Percentiles rank a stretch among this genome's conserved stretches.
phyloP scores from a whole-genome alignment of 2,329 filamentous ascomycete genomes.

The Dryadomyces quercus-mongolicae region DNA sequence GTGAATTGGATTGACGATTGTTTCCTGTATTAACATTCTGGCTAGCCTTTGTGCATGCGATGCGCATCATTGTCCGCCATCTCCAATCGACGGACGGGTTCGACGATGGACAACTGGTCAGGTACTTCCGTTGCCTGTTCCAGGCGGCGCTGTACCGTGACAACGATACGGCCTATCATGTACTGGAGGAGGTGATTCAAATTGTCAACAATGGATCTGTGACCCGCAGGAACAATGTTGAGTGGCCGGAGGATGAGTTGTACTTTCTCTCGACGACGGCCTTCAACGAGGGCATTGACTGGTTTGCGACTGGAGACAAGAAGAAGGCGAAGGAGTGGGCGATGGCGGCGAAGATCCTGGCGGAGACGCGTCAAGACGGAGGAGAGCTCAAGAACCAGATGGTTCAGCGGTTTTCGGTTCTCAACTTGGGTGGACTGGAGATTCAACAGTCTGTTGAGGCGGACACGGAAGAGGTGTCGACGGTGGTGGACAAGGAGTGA shows the following conservation, averaged over 20 bases:
- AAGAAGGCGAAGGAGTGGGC: conserved; percentile 48
- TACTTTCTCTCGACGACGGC: conserved; percentile 62
- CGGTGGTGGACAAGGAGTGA: no score
- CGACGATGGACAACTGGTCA: conserved; percentile 49
- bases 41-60: conserved; percentile 35
- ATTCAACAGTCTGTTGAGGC: conserved; percentile 6
- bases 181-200: conserved; percentile 47
- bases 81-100: conserved; percentile 47
- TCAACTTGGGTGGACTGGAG: conserved; percentile 19
- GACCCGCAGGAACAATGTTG: conserved; percentile 18
- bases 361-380: conserved; percentile 43
- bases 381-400: conserved; percentile 32
- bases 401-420: conserved; percentile 28
- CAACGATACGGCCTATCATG: conserved; percentile 40
- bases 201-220: conserved; percentile 10
- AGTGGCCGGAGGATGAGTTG: conserved; percentile 55
- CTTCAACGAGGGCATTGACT: conserved; percentile 61
- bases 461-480: no score
- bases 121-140: conserved; percentile 70
- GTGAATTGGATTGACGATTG: neutral
- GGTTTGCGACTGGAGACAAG: conserved; percentile 44
- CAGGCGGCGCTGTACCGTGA: conserved; percentile 50
- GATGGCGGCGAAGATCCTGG: conserved; percentile 47
- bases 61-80: conserved; percentile 59
- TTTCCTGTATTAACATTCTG: neutral